Evolutionary conservation across 805 yeast species (phyloP).

Genomic region (Komagataella ulmi): DNA sequence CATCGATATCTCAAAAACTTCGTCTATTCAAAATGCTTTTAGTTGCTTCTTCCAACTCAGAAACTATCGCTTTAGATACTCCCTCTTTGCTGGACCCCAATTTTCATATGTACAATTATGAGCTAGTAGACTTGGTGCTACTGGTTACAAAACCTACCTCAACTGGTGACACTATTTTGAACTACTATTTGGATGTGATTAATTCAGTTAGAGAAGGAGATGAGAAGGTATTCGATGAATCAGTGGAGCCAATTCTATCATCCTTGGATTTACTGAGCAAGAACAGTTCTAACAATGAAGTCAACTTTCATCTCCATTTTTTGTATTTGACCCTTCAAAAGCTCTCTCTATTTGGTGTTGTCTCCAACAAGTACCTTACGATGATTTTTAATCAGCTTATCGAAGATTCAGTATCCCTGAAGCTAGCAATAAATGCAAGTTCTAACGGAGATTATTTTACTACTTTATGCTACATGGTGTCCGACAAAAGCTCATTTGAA

Average conservation of each 20-base stretch:
- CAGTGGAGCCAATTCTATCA: background rate
- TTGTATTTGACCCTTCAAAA: background rate
- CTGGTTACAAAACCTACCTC: background rate
- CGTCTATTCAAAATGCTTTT: background rate
- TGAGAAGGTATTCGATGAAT: background rate
- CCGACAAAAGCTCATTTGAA: background rate
- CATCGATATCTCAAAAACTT: background rate
- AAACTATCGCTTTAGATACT: background rate
- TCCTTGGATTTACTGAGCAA: background rate
- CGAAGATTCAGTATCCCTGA: background rate
- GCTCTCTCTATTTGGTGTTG: background rate
- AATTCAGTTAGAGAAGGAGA: background rate
- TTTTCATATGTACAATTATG: background rate
- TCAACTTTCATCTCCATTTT: background rate
- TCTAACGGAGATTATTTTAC: background rate
- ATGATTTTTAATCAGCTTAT: background rate
- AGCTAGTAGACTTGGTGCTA: background rate
- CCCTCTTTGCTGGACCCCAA: background rate
- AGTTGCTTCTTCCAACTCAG: background rate
- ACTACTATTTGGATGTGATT: background rate
- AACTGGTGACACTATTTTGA: background rate
- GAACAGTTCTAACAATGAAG: background rate
- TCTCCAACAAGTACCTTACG: background rate
- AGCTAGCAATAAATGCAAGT: background rate
- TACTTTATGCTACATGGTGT: background rate